A percentile compares a stretch with the other conserved stretches of the same genome.
Conservation (phyloP, 2,329 filamentous ascomycete genomes). For the Hypoxylon sp. region DNA sequence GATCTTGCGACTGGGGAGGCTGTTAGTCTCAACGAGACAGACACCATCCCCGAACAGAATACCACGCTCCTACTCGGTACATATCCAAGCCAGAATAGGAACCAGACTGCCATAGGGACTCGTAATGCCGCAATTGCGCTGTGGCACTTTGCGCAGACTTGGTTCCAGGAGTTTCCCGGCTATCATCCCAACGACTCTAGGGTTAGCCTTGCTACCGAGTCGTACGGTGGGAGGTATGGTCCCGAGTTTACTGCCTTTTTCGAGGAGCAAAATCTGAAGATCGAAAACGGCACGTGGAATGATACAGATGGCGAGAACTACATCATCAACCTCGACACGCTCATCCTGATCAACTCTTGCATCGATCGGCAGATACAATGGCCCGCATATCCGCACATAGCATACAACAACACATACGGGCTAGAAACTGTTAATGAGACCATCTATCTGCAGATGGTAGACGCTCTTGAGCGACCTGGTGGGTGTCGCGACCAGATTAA, state of each 20-base stretch:
- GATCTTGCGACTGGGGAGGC: slow-evolving; percentile 50
- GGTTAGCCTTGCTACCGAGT: slow-evolving; percentile 52
- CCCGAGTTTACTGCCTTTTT: slow-evolving; percentile 46
- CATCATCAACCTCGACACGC: slow-evolving; percentile 47
- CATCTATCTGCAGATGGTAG: slow-evolving; percentile 43
- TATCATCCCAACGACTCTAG: slow-evolving; percentile 67
- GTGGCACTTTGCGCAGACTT: slow-evolving; percentile 70
- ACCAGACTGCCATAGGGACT: slow-evolving; percentile 57
- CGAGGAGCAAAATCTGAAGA: slow-evolving; percentile 46
- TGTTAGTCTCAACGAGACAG: slow-evolving; percentile 48
- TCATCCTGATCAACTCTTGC: slow-evolving; percentile 67
- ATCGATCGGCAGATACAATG: slow-evolving; percentile 57
- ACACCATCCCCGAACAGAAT: slow-evolving; percentile 49
- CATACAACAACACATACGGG: slow-evolving; percentile 53
- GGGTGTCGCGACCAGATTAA: slow-evolving; percentile 64
- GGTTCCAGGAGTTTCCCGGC: slow-evolving; percentile 62
- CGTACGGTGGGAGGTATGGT: slow-evolving; percentile 48
- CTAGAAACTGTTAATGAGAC: slow-evolving; percentile 44
- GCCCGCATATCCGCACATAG: slow-evolving; percentile 54
- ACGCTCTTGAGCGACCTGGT: slow-evolving; percentile 43
- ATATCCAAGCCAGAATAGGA: slow-evolving; percentile 59
- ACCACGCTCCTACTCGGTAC: slow-evolving; percentile 58
- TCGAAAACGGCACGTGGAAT: slow-evolving; percentile 44
- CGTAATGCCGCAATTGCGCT: slow-evolving; percentile 60
- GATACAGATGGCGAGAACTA: slow-evolving; percentile 43